Base-by-base conservation (phyloP, 441 rosid species). In the Raphanus hybrid region DNA sequence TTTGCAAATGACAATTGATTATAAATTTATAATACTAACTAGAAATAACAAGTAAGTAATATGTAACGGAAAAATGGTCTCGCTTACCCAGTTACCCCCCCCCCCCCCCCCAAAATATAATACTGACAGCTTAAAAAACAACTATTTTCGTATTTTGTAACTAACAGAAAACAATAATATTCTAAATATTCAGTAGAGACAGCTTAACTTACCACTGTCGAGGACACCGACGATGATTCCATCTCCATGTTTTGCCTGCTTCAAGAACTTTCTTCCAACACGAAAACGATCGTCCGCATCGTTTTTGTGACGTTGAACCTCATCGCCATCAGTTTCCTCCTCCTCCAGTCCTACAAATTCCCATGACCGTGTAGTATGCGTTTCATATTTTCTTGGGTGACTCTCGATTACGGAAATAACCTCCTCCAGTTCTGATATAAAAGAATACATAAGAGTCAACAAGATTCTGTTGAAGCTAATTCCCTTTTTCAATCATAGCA, bases 291-390 rank as follows among this genome's bases (percentile, higher is more conserved):
- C 87, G 18, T 78, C 77, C 3, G 26, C 78, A 57, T 58, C 78
- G 64, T 70, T 2, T 50, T 16, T 64, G 54, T 15, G 16, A 55
- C 58, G 43, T 23, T 20, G 35, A 45, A 32, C 67, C 14, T 64
- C 29, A 8, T 15, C 76, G 12, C 37, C 77, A n/a, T 75, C 76
- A 0, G 43, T 41, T 52, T 80, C 83, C 14, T 80, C 84, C 45
- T 80, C 89, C 39, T 89, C 81, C 62, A 93, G 67, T 18, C 97
- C 98, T 59, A 83, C 81, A 73, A 93, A 91, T 73, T 87, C 86
- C 98, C 98, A 93, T 50, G 97, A 93, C 75, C 98, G 75, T 70
- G 97, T 93, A 0, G 97, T 93, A 14, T 89, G 92, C 43, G 76
- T 6, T 12, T 86, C 71, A 75, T 91, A 90, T 75, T 84, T 83